Conservation (phyloP, 2,329 filamentous ascomycete species). For the Ceratocystis variospora region DNA sequence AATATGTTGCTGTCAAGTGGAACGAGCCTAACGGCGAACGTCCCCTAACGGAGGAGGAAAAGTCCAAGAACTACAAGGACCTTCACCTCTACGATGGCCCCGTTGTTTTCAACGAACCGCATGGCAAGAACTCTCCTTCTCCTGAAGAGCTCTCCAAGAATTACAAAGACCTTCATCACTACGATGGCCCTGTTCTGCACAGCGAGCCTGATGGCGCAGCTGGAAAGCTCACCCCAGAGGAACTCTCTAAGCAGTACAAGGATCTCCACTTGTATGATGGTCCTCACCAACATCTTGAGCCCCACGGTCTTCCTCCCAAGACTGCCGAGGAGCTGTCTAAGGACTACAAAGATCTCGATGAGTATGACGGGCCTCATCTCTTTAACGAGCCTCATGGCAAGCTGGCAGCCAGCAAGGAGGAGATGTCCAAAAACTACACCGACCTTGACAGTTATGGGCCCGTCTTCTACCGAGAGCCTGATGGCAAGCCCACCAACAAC, state of each 20-base stretch:
- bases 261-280: conserved; percentile 28
- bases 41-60: conserved; percentile 26
- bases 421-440: conserved; percentile 28
- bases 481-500: conserved; percentile 26
- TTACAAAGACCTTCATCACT: conserved; percentile 28
- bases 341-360: conserved; percentile 27
- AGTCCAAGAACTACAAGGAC: conserved; percentile 30
- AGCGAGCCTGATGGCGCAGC: conserved; percentile 25
- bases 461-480: conserved; percentile 28
- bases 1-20: conserved; percentile 26
- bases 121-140: conserved; percentile 19
- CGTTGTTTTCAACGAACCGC: conserved; percentile 21
- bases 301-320: conserved; percentile 19
- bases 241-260: conserved; percentile 26
- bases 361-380: conserved; percentile 24
- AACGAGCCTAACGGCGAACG: conserved; percentile 28
- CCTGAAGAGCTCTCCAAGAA: conserved; percentile 28
- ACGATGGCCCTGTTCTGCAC: conserved; percentile 24
- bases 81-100: conserved; percentile 29
- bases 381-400: conserved; percentile 18
- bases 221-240: conserved; percentile 20
- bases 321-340: conserved; percentile 28
- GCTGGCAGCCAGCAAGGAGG: conserved; percentile 24
- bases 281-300: conserved; percentile 13
- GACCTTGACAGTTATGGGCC: conserved; percentile 31